Base-by-base conservation (phyloP, 441 rosid species). In the Aquilaria agallochum region DNA sequence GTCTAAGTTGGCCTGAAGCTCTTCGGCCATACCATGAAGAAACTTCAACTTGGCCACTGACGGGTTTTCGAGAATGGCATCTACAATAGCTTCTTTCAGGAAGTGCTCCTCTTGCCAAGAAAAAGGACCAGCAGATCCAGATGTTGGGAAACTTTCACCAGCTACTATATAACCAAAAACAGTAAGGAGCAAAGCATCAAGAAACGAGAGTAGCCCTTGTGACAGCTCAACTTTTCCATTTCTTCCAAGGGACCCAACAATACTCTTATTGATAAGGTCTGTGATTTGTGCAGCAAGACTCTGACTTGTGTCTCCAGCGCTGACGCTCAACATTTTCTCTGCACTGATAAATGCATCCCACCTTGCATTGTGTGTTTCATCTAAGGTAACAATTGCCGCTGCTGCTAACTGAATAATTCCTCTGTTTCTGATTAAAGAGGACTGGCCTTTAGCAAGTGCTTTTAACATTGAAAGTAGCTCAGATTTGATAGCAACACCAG, bases 61-160 rank as follows among this genome's bases (percentile, higher is more conserved):
- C 31, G 89, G 93, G 73, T 85, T 85, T 68, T 90, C 97, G 0
- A 90, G 73, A 67, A 89, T 78, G 11, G 87, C 83, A 68, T 94
- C 96, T 2, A 84, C 78, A 59, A 90, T 82, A 48, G 97, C 89
- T 73, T 90, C 98, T 73, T 89, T 94, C 20, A 94, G 77, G 68
- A 87, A 80, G 74, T 80, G 98, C 75, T 94, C 98, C 72, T 94
- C 98, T 78, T 94, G 95, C 98, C 97, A 94, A 69, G 98, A 87
- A 72, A 94, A 94, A 58, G 98, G 98, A 54, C 97, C 87, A 31
- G 80, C 78, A 27, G 84, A 82, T 11, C 95, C 98, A 49, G 98
- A 80, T 52, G 95, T 88, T 10, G 98, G 98, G 71, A 94, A 94
- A 78, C 87, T 85, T 78, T 90, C 95, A 42, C 98, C 97, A 50